Evolutionary conservation across 2,329 filamentous ascomycete genomes (phyloP).

Genomic region (Grosmannia clavigera): DNA sequence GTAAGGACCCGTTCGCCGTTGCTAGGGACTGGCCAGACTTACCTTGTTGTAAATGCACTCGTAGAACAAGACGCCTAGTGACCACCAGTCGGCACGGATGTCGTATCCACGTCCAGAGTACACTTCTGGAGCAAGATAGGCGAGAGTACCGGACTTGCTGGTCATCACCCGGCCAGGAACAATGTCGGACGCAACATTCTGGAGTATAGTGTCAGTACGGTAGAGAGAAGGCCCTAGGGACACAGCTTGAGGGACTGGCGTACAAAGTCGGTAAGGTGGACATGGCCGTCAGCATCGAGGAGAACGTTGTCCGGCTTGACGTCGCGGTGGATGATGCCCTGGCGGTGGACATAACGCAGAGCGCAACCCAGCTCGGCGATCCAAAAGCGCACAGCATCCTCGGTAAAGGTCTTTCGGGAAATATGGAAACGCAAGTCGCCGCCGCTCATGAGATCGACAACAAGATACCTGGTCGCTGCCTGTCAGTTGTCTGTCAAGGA

Average conservation of each 20-base stretch:
- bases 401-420: constrained; percentile 92
- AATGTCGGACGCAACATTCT: constrained; percentile 96
- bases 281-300: constrained; percentile 79
- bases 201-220: constrained; percentile 2
- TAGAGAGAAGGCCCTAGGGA: too few relatives aligned
- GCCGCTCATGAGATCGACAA: constrained; percentile 96
- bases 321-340: constrained; percentile 83
- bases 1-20: constrained; percentile 17
- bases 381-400: constrained; percentile 95
- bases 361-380: constrained; percentile 90
- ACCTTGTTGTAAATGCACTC: constrained; percentile 99
- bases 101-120: constrained; percentile 85
- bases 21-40: constrained; percentile 15
- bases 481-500: constrained; percentile 1
- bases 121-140: constrained; percentile 91
- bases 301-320: constrained; percentile 88
- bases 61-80: constrained; percentile 92
- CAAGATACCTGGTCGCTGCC: constrained; percentile 75
- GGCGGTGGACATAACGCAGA: constrained; percentile 70
- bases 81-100: constrained; percentile 96
- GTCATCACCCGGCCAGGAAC: constrained; percentile 70
- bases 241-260: constrained; percentile 20
- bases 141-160: constrained; percentile 92
- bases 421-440: constrained; percentile 97
- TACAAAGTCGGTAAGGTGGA: constrained; percentile 96